Percentiles rank a stretch among this genome's conserved stretches.
Conservation (phyloP, 148 eudicot genomes). For the Drosera capensis region DNA sequence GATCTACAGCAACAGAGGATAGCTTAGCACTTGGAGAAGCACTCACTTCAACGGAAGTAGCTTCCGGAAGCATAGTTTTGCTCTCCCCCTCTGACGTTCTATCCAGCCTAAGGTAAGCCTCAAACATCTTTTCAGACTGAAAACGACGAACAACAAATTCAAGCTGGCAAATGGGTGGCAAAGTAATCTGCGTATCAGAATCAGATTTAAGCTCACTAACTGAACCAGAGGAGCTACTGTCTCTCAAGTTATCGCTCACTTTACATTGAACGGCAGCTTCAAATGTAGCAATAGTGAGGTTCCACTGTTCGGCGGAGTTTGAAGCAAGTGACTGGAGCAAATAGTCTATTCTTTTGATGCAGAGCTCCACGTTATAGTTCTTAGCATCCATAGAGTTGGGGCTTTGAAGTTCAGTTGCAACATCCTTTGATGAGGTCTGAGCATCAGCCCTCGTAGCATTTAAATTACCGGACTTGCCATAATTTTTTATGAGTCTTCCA, state of each 20-base stretch:
- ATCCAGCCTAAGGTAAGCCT: constrained; percentile 21
- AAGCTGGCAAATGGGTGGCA: constrained; percentile 57
- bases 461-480: constrained; percentile 24
- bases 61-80: constrained; percentile 23
- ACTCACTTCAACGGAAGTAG: constrained; percentile 10
- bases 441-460: constrained; percentile 13
- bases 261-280: constrained; percentile 68
- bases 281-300: constrained; percentile 60
- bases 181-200: constrained; percentile 27
- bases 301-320: constrained; percentile 47
- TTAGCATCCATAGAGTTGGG: constrained; percentile 14
- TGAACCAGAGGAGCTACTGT: constrained; percentile 21
- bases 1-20: constrained; percentile 9
- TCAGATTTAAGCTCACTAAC: constrained; percentile 21
- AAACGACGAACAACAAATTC: constrained; percentile 52
- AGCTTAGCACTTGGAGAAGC: constrained; percentile 18
- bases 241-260: constrained; percentile 29
- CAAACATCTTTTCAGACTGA: constrained; percentile 31
- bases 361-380: constrained; percentile 39
- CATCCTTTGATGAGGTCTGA: constrained; percentile 2
- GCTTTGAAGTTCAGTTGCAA: constrained; percentile 1
- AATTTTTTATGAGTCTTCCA: constrained; percentile 48
- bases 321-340: constrained; percentile 39
- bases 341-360: constrained; percentile 80
- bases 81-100: constrained; percentile 21